These are phyloP conservation scores for Ophiognomonia clavigignenti-juglandacearum DNA, from an alignment of 2,329 filamentous ascomycete species.

Conservation along the genomic window DNA sequence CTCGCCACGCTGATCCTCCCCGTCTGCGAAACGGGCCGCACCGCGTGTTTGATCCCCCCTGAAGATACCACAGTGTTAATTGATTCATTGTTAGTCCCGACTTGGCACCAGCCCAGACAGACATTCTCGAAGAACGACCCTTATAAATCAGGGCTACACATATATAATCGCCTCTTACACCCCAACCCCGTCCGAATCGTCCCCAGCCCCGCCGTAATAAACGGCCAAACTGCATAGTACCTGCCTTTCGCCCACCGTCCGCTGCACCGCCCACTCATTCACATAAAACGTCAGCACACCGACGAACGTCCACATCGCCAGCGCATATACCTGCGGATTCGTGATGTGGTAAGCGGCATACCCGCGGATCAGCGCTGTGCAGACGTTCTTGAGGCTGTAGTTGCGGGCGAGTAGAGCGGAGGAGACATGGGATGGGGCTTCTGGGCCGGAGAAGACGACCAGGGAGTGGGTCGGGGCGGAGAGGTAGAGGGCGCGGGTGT, in stretches of 20 bases:
- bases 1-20: too few species aligned
- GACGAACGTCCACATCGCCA: conserved; percentile 26
- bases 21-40: too few species aligned
- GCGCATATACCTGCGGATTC: conserved; percentile 27
- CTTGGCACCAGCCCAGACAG: not conserved
- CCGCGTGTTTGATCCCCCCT: too few species aligned
- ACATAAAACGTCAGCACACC: conserved; percentile 26
- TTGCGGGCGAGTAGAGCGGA: conserved; percentile 26
- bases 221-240: conserved; percentile 19
- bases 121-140: not conserved
- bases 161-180: conserved; percentile 19
- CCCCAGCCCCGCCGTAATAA: conserved; percentile 18
- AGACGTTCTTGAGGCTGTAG: conserved; percentile 32
- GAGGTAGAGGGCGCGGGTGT: conserved; percentile 25
- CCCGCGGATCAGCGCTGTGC: conserved; percentile 28
- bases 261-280: conserved; percentile 24
- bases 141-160: not conserved
- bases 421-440: conserved; percentile 19
- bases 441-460: conserved; percentile 25
- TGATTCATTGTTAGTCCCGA: too few species aligned
- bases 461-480: conserved; percentile 17
- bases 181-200: conserved; percentile 23
- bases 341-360: conserved; percentile 30
- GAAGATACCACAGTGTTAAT: too few species aligned
- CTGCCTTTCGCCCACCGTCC: conserved; percentile 21